Base-by-base conservation (phyloP, 768 basidiomycete species). In the Podaxis sp. region DNA sequence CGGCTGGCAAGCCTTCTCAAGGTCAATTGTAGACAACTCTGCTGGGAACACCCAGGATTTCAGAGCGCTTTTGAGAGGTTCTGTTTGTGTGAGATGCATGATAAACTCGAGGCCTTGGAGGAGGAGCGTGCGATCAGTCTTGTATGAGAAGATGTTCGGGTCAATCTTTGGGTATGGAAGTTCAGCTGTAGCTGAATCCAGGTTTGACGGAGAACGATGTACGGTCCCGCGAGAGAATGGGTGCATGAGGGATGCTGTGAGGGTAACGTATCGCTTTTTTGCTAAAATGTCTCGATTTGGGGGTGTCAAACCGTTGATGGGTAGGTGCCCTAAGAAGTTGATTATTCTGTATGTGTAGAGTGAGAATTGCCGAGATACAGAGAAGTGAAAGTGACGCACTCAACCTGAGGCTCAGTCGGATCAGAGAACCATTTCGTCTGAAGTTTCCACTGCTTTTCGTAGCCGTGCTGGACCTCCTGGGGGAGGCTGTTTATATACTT, bases 151-250 rank as follows among this genome's bases (percentile, higher is more conserved):
- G 25, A 55, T 40, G 41, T 61, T 52, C 6, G 62, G 63, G 47
- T 68, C 51, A n/a, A 61, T 61, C 15, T 17, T 47, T 13, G 53
- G 60, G 22, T 51, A 3, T 5, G 15, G 43, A 6, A 25, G 19
- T 6, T 53, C 38, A 13, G 51, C 17, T 27, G 59, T 27, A 24
- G 59, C 43, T 22, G 57, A 55, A 4, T 15, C 25, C 9, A 19
- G 46, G 13, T 15, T 25, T 15, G 22, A 15, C n/a, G 58, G 49
- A 22, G 24, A 19, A 41, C 64, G 64, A 41, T 69, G 68, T 53
- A 82, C 71, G 19, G 67, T 71, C 7, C 81, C 81, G 27, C 78
- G 72, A 37, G 76, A 76, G 67, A 75, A 68, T 5, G 77, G 76
- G 65, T 74, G 76, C 64, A 74, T 73, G 3, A 74, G 64, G 22